Percentiles rank a stretch among this genome's conserved stretches.
phyloP scores from a whole-genome alignment of 2,329 filamentous ascomycete species.

The Arthrobotrys pseudoclavata region DNA sequence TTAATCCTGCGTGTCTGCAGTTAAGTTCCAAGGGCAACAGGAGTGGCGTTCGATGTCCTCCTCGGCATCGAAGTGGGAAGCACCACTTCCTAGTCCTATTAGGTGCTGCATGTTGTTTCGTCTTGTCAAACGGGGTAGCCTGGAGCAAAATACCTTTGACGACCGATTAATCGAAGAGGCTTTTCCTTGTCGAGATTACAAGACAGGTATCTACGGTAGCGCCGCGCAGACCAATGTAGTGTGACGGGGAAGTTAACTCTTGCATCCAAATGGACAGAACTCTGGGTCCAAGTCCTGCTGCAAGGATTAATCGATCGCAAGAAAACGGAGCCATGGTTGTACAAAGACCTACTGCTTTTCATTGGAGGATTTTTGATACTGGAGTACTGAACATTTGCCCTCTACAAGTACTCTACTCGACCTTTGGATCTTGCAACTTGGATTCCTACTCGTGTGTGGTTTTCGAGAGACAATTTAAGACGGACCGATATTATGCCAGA shows the following conservation, averaged over 20 bases:
- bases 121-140: not conserved
- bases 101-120: not conserved
- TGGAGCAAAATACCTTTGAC: not conserved
- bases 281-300: not conserved
- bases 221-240: not conserved
- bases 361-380: slow-evolving; percentile 15
- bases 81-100: not conserved
- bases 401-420: too few relatives aligned
- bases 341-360: slow-evolving; percentile 11
- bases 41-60: slow-evolving; percentile 5
- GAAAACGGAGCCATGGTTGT: slow-evolving; percentile 11
- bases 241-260: not conserved
- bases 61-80: slow-evolving; percentile 10
- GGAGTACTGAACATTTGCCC: not conserved
- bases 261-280: slow-evolving; percentile 12
- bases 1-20: slow-evolving; percentile 22
- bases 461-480: too few relatives aligned
- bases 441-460: too few relatives aligned
- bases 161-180: not conserved
- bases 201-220: not conserved
- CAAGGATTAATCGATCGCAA: not conserved
- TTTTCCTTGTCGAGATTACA: not conserved
- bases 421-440: too few relatives aligned
- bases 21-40: slow-evolving; percentile 29
- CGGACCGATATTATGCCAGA: not conserved